Percentiles rank a stretch among this genome's conserved stretches.
phyloP scores from a whole-genome alignment of 2,329 filamentous ascomycete genomes.

The Xylariaceae sp. region DNA sequence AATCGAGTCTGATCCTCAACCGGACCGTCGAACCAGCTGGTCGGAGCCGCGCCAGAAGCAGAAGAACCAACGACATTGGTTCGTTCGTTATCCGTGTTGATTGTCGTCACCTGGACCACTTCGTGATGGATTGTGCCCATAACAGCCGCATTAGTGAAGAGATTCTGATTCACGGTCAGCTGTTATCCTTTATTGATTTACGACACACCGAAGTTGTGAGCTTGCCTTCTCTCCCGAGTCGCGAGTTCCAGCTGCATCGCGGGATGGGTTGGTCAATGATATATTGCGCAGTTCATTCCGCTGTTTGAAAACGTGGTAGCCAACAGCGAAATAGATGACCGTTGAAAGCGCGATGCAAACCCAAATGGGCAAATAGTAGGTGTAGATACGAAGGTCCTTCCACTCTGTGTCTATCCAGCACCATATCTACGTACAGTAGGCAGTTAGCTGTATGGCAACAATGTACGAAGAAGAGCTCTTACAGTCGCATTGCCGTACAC shows the following conservation, averaged over 20 bases:
- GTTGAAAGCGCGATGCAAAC: constrained; percentile 55
- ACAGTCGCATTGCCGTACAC: constrained; percentile 59
- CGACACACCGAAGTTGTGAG: background rate
- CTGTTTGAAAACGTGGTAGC: constrained; percentile 58
- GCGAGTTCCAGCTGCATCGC: constrained; percentile 20
- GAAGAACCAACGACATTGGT: constrained; percentile 6
- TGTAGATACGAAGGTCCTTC: constrained; percentile 57
- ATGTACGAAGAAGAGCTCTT: constrained; percentile 18
- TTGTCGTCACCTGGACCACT: constrained; percentile 31
- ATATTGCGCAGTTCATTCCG: constrained; percentile 51
- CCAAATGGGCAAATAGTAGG: constrained; percentile 62
- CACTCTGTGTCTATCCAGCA: constrained; percentile 58
- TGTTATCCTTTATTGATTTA: background rate
- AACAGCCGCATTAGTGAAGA: constrained; percentile 30
- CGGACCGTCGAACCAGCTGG: constrained; percentile 32
- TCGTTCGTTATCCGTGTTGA: constrained; percentile 26
- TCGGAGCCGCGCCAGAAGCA: constrained; percentile 12
- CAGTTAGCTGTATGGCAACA: constrained; percentile 10
- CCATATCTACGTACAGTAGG: constrained; percentile 47
- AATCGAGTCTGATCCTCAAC: constrained; percentile 15
- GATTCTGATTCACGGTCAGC: constrained; percentile 20
- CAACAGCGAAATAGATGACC: constrained; percentile 55
- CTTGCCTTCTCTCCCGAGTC: constrained; percentile 34
- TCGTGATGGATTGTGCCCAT: constrained; percentile 33
- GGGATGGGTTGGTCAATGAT: constrained; percentile 43